Base-by-base conservation (phyloP, 2,329 filamentous ascomycete species). In the Myrmaecium sp. region DNA sequence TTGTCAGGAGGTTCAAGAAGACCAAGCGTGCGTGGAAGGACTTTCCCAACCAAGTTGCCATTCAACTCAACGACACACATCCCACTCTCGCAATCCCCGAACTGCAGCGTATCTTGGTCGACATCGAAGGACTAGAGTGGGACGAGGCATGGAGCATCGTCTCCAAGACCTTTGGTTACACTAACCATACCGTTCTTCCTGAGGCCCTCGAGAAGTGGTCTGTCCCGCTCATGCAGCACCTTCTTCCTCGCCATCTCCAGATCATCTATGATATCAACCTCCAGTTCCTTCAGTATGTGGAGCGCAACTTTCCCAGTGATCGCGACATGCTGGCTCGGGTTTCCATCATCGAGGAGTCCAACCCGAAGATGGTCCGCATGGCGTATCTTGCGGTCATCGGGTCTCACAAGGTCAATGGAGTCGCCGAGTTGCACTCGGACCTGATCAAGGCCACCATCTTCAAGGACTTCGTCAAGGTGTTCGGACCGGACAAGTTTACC, bases 401-500 rank as follows among this genome's bases (percentile, higher is more conserved):
- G 25, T 95, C 89, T 18, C 89, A 95, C 69, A 98, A 95, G 62
- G 84, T 98, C 60, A 98, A 98, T 41, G 89, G 89, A 51, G 89
- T 98, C 18, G 89, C 89, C 17, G 89, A 98, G 57, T 60, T 98
- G 37, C 89, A 98, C 58, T 98, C 89, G 1, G 89, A 98, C 48
- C 64, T 98, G 31, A 93, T 98, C 62, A 89, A 89, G 62, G 91
- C 84, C 0, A 98, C 89, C n/a, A 92, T 98, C 40, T 95, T 98
- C 71, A 94, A 89, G 54, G 89, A 98, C 52, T 98, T 98, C 54
- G 86, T 98, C 32, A 68, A 72, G 41, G 81, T 98, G 37, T 98
- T 89, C 43, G 89, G 89, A 3, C 76, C 77, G 0, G 89, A 98
- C 64, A 94, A 94, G 54, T 98, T 98, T 55, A 92, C 81, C 31